Evolutionary conservation across 176 grass and related monocot species (phyloP), one percentile per base, ranked within the genome.

Genomic region (Themeda triandra): DNA sequence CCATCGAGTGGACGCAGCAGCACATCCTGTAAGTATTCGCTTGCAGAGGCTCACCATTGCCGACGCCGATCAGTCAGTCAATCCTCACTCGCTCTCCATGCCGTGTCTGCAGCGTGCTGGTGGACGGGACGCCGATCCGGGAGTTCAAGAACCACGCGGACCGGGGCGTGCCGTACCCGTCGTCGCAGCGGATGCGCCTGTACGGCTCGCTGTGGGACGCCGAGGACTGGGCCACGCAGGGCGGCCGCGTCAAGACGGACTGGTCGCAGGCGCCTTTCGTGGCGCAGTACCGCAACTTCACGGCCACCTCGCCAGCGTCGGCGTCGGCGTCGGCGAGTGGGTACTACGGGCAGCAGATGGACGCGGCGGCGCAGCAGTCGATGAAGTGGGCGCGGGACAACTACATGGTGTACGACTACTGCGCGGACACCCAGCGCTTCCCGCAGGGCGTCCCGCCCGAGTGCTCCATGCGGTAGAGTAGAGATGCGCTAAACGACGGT

Each of bases 201-300:
- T 92, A 85, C 87, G 84, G 80, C 36, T 82, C 81, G 87, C 79
- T 92, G 37, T 92, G 91, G 91, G 62, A 87, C 71, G 91, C 91
- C 36, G 91, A 92, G 23, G 91, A 92, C 79, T 92, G 90, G 90
- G 90, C 90, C 6, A 92, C 90, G 83, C 83, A 88, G 83, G 90
- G 86, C 49, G 90, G 90, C 6, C 90, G 78, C 79, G 86, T 92
- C 62, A 92, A 89, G 83, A 83, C 90, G 4, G 86, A 92, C 86
- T 92, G 90, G 87, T 48, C 65, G 12, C 21, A 13, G 71, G 87
- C 91, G n/a, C 91, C 90, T n/a, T 92, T 92, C 87, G 63, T 54
- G 8, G 80, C 69, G 29, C 69, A 49, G 68, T 92, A 89, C 90
- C 86, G 83, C 41, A 86, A 76, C 83, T 92, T 86, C 90, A 80